Evolutionary conservation across 306 rosid species (phyloP), one percentile per base, ranked within the genome.

Genomic region (Bauhinia variegata): DNA sequence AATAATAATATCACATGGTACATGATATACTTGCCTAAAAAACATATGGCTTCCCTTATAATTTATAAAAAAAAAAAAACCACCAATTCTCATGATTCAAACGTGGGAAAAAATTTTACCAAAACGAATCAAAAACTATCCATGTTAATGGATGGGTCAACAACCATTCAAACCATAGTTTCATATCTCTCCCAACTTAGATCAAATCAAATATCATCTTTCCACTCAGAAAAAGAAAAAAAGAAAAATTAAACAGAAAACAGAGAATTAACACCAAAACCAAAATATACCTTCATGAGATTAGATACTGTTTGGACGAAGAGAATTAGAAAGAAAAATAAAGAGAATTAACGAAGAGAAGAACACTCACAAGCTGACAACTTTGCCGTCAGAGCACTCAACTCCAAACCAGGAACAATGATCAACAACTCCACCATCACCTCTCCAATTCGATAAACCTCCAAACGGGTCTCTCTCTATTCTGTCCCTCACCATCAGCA

Each of bases 361-460:
- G 11, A 16, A 51, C 59, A 62, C 98, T 84, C 83, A 92, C 98
- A 89, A 63, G 83, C 75, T 63, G 34, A 84, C 74, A 12, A 87
- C 88, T 62, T 82, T 79, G 75, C 87, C 89, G 6, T 78, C 60
- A 5, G 87, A 83, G 63, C 91, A 91, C 57, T 88, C 84, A 8
- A 86, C 85, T 3, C 97, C 96, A 13, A 80, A 78, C 96, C 96
- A 85, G 0, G 86, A 83, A 54, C 95, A 89, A 0, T 72, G 88
- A 80, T 82, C 78, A 37, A 18, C 39, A 4, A 50, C 61, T 57
- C 61, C 85, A 17, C 55, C 80, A 11, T 59, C 49, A 8, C 50
- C 77, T 23, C 80, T 91, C 97, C 96, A 91, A 54, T 37, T 78
- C 42, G 67, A 51, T 18, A 84, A 75, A 54, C 82, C 92, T 8